These are phyloP conservation scores for Beauveria brongniartii DNA, from an alignment of 2,329 filamentous ascomycete genomes.

Conservation along the genomic window DNA sequence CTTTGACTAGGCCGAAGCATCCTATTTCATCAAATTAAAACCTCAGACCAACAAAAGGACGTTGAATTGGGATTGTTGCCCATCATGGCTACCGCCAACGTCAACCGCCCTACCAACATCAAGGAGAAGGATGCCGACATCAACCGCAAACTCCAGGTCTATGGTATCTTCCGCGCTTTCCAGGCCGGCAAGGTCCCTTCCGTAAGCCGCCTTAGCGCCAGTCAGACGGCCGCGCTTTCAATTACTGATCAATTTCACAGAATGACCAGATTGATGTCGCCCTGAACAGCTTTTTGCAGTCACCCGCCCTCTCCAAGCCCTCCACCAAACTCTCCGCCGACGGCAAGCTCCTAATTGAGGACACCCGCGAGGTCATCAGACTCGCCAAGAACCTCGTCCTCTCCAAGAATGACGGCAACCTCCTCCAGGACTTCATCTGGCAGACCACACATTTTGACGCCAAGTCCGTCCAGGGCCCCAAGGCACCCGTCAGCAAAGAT, in stretches of 20 bases:
- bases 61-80: conserved; percentile 3
- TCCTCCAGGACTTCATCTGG: conserved; percentile 96
- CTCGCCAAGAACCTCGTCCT: conserved; percentile 79
- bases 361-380: conserved; percentile 71
- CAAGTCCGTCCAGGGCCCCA: conserved; percentile 52
- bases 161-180: conserved; percentile 83
- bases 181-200: conserved; percentile 84
- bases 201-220: conserved; percentile 41
- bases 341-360: conserved; percentile 68
- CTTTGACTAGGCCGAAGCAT: conserved; percentile 8
- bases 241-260: conserved; percentile 31
- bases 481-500: conserved; percentile 65
- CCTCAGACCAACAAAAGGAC: background rate
- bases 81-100: conserved; percentile 28
- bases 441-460: conserved; percentile 70
- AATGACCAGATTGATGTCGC: conserved; percentile 96
- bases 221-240: background rate
- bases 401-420: conserved; percentile 89
- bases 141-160: conserved; percentile 89
- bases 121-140: conserved; percentile 78
- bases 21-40: background rate
- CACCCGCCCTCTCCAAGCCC: conserved; percentile 60
- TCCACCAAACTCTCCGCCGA: conserved; percentile 73
- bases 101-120: conserved; percentile 67
- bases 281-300: conserved; percentile 76